phyloP scores from a whole-genome alignment of 345 rosid genomes.

The Aegle marmelos region DNA sequence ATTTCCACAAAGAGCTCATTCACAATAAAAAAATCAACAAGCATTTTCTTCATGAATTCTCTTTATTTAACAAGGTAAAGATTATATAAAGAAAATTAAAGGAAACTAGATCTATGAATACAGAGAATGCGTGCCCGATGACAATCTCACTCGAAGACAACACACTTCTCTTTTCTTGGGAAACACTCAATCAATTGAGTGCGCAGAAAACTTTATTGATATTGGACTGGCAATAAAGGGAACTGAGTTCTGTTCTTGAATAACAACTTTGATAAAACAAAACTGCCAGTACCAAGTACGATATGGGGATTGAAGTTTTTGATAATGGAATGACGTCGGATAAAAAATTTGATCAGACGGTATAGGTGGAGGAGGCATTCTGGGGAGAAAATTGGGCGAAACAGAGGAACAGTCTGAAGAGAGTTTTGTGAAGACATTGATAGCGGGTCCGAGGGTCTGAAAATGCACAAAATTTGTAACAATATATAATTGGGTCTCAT shows the following conservation, averaged over 20 bases:
- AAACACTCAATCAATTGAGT: conserved; percentile 57
- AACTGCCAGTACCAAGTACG: conserved; percentile 82
- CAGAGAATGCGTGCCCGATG: conserved; percentile 12
- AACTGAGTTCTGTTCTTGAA: conserved; percentile 75
- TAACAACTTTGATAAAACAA: conserved; percentile 63
- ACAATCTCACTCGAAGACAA: conserved; percentile 68
- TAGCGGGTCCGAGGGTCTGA: too few species aligned
- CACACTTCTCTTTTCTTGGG: conserved; percentile 48
- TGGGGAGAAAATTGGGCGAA: conserved; percentile 42
- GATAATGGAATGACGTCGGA: conserved; percentile 37
- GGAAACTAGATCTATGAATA: too few species aligned
- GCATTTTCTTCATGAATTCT: conserved; percentile 25
- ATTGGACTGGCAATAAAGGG: conserved; percentile 48
- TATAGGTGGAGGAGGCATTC: conserved; percentile 52
- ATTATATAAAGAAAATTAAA: too few species aligned
- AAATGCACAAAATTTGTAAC: too few species aligned
- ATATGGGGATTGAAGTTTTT: conserved; percentile 52
- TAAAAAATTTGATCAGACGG: conserved; percentile 39
- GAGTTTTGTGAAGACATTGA: neutral
- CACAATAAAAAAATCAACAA: neutral
- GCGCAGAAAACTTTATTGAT: conserved; percentile 22
- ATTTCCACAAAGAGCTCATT: neutral
- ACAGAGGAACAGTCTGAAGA: conserved; percentile 41
- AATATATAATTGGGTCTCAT: too few species aligned
- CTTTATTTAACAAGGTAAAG: too few species aligned